Percentiles rank a stretch among this genome's conserved stretches.
Conservation (phyloP, 2,329 filamentous ascomycete species). For the Trichoderma cornu-damae region DNA sequence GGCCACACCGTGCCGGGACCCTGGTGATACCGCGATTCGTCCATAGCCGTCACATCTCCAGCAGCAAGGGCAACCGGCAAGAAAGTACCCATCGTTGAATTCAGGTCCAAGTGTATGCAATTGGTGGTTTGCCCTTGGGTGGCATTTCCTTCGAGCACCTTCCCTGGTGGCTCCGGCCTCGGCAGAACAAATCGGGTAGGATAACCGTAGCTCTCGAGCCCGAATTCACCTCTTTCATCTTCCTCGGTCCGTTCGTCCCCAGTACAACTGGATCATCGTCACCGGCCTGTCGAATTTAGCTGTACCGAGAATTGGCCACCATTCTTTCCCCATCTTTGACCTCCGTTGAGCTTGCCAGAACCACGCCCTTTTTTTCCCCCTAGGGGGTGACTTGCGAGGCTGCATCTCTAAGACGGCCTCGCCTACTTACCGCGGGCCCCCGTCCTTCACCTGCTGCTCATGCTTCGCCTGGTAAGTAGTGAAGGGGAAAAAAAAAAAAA, state of each 20-base stretch:
- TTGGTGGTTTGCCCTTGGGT: not conserved
- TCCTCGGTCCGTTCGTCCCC: not conserved
- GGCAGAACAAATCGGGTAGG: constrained; percentile 2
- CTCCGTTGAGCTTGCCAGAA: not conserved
- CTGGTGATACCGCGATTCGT: constrained; percentile 5
- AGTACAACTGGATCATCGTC: not conserved
- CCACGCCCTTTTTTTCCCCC: not conserved
- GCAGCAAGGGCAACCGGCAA: not conserved
- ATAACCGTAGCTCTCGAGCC: constrained; percentile 8
- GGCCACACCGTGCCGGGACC: constrained; percentile 7
- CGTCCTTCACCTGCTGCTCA: not conserved
- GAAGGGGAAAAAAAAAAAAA: too few species aligned
- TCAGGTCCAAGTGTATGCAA: not conserved
- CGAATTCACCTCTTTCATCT: not conserved
- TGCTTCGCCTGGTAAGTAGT: constrained; percentile 12
- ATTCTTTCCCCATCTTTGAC: not conserved
- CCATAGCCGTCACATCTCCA: not conserved
- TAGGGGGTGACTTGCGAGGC: constrained; percentile 11
- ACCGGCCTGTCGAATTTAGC: not conserved
- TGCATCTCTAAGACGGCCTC: constrained; percentile 2
- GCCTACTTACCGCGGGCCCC: constrained; percentile 7
- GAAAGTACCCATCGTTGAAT: not conserved
- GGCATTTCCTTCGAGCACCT: not conserved
- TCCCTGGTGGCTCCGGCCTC: not conserved
- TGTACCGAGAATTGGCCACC: constrained; percentile 1